Percentiles rank a stretch among this genome's conserved stretches.
These are phyloP conservation scores for Talaromyces sp. DNA, from an alignment of 2,329 filamentous ascomycete genomes.

Conservation along the genomic window DNA sequence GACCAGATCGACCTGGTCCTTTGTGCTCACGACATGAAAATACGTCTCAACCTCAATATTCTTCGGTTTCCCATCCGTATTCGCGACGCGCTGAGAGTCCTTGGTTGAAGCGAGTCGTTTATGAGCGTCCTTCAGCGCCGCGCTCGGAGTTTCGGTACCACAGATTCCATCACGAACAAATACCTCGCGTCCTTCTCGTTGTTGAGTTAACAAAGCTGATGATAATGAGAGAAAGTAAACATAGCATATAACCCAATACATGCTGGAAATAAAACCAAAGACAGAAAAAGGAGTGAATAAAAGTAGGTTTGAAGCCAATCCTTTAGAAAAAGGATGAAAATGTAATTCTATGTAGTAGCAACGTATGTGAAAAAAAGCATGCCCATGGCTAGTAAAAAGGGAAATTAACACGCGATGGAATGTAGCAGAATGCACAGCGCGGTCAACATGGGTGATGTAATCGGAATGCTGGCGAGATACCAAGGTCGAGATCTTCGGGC, in stretches of 20 bases:
- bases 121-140: conserved; percentile 22
- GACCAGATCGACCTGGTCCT: conserved; percentile 21
- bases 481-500: conserved; percentile 1
- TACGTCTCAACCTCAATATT: conserved; percentile 35
- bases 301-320: background rate
- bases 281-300: background rate
- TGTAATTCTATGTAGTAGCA: background rate
- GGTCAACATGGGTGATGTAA: conserved; percentile 8
- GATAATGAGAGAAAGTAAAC: conserved; percentile 6
- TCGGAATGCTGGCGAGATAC: conserved; percentile 12
- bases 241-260: conserved; percentile 7
- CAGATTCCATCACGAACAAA: conserved; percentile 16
- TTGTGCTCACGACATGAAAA: conserved; percentile 39
- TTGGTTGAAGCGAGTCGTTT: conserved; percentile 16
- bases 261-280: background rate
- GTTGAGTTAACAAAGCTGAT: background rate
- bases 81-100: conserved; percentile 12
- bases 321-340: background rate
- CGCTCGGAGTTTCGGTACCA: conserved; percentile 25
- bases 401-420: background rate
- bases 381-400: background rate
- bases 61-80: conserved; percentile 13
- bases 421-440: background rate
- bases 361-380: background rate
- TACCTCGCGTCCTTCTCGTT: background rate